Base-by-base conservation (phyloP, 2,329 filamentous ascomycete species). In the Domatiomyces globalis region DNA sequence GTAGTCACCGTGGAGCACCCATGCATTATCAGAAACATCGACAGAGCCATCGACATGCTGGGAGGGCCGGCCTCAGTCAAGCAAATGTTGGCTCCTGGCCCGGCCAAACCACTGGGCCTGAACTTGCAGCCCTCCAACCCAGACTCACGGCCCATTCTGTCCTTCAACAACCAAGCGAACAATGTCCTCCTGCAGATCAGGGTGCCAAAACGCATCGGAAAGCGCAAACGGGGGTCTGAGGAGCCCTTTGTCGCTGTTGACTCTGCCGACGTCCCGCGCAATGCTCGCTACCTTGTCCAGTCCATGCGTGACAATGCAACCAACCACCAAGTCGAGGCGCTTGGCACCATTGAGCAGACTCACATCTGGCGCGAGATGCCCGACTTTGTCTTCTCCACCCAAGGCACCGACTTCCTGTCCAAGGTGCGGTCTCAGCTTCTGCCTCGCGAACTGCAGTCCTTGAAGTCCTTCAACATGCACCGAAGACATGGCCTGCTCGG, bases 171-270 rank as follows among this genome's bases (percentile, higher is more conserved):
- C 29, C 70, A 78, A 18, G 85, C 87, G 8, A 86, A 88, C 63
- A 94, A 95, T 63, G 71, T 96, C 18, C 75, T 96, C 18, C 73
- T 98, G 49, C 89, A 88, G 65, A 76, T 98, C 51, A 88, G 84
- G 0, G 80, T 96, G 1, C 90, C 92, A 0, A 92, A 83, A 66
- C 75, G 87, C 51, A 95, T 88, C 2, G 89, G 89, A 2, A 94
- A 85, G 67, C 79, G 89, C 53, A 95, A 89, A 69, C 76, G 83
- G 59, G 88, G 87, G n/a, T 80, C 80, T 4, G 65, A 81, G 51
- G 83, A 74, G 4, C 80, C 83, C 0, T 90, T 80, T 63, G 68
- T 73, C 43, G 17, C 45, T 15, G 25, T 47, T 18, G 33, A 39
- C 12, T 9, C 19, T 18, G 27, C 17, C 2, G 73, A 73, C 2